Evolutionary conservation across 139 green algal genomes (phyloP), one percentile per base, ranked within the genome.

Genomic region (Astrephomene gubernaculifera): DNA sequence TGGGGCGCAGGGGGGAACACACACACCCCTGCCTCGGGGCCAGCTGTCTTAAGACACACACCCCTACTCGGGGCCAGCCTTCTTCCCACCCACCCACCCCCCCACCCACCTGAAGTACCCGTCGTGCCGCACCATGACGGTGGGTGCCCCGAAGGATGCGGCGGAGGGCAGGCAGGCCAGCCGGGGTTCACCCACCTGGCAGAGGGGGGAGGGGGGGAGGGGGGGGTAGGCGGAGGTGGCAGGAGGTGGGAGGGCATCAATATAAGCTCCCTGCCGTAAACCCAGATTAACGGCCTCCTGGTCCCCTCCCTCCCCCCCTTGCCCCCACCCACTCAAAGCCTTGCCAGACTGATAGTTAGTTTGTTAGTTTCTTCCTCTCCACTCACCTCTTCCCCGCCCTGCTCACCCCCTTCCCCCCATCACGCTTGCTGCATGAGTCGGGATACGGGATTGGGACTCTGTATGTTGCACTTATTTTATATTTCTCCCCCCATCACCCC

Each of bases 111-210:
- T 89, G 39, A 97, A 93, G 68, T 90, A 90, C 35, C 93, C 94
- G 87, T 97, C 94, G 65, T 94, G 81, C 31, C 86, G 89, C 21
- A 95, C 89, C 49, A 97, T 83, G 10, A 95, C 44, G 57, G 89
- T 75, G 0, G 90, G 91, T 14, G 90, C 74, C 19, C 87, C 88
- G 65, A 91, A 63, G 6, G 63, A 76, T 22, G 63, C 63, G 63
- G 79, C 75, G 44, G 79, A 60, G 41, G 63, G 79, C 61, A 85
- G 79, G 63, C 43, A 85, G 22, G 79, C 79, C 79, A 85, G 79
- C 5, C 79, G 79, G 31, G 79, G 79, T 64, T 85, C 79, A 14
- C 79, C 79, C 64, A 85, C 79, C 64, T 76, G 64, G 2, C 19
- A 33, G 38, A 35, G 36, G 25, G 19, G 36, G 68, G 29, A 41